These are phyloP conservation scores for Candida ficus DNA, from an alignment of 805 yeast genomes.

Conservation along the genomic window DNA sequence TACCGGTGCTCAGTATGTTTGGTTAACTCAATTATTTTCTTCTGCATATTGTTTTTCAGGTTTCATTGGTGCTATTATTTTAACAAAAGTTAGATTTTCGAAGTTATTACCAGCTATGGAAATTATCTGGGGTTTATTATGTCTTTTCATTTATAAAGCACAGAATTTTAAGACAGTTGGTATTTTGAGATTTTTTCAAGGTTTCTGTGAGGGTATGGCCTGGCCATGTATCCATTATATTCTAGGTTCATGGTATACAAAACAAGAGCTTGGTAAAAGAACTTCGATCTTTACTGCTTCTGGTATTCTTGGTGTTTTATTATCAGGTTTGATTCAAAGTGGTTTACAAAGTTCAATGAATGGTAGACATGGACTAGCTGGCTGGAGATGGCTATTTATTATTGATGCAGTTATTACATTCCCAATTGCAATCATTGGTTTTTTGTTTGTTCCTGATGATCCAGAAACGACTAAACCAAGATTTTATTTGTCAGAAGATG, in stretches of 20 bases:
- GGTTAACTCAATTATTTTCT: conserved; percentile 22
- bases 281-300: conserved; percentile 41
- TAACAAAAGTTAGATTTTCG: conserved; percentile 6
- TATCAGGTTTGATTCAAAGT: conserved; percentile 31
- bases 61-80: conserved; percentile 4
- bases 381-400: conserved; percentile 13
- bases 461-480: conserved; percentile 23
- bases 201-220: conserved; percentile 54
- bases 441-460: conserved; percentile 35
- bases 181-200: conserved; percentile 58
- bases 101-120: conserved; percentile 7
- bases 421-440: conserved; percentile 22
- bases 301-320: conserved; percentile 16
- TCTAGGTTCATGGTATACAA: conserved; percentile 50
- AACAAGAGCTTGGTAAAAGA: conserved; percentile 52
- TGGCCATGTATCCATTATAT: conserved; percentile 56
- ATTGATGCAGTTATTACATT: conserved; percentile 11
- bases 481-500: conserved; percentile 15
- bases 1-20: conserved; percentile 35
- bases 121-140: conserved; percentile 37
- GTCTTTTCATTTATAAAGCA: conserved; percentile 31
- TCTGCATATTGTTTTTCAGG: conserved; percentile 10
- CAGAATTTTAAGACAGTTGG: conserved; percentile 21
- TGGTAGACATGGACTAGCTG: conserved; percentile 8
- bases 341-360: conserved; percentile 7